Evolutionary conservation across 1,284 basidiomycete genomes (phyloP), one percentile per base, ranked within the genome.

Genomic region (Cutaneotrichosporon cyanovorans): DNA sequence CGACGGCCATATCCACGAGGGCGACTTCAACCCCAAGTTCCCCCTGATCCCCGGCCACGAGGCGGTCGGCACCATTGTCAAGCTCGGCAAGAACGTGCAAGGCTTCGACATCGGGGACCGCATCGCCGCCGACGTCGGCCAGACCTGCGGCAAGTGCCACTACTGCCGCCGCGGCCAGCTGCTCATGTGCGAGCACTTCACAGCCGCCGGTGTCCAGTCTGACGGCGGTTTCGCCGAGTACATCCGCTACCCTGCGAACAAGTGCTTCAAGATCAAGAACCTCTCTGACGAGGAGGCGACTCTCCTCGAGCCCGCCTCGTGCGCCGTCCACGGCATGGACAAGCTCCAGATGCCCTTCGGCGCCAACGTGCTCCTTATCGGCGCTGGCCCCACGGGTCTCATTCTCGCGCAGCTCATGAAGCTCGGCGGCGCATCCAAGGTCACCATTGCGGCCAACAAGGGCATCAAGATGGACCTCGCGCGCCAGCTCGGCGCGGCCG

Each of bases 181-280:
- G 68, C 85, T 59, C 64, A 85, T 62, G 48, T 91, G 87, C 69
- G 84, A 87, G 71, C 79, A 85, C 72, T 87, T 87, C 68, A 74
- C 79, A 43, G 80, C 82, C 25, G 75, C 82, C 14, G 87, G 87
- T 41, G 84, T 88, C 39, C 84, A 80, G 39, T 66, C 77, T 52
- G 79, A 82, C 48, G 87, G 87, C 48, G 87, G 86, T n/a, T 90
- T 91, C 62, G 84, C 86, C 34, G 85, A 87, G 66, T 89, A 88
- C 71, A 79, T 87, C 60, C 78, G 77, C 47, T 84, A 83, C 63
- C 65, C 76, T 46, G 69, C 71, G 42, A 78, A 81, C 63, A 89
- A 88, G 65, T 76, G 87, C 23, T 90, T 84, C 78, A 84, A 84
- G 71, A 84, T 90, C 64, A 70, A 83, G 61, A 89, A 89, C 70